Evolutionary conservation across 805 yeast species (phyloP).

Genomic region (Metschnikowia borealis): DNA sequence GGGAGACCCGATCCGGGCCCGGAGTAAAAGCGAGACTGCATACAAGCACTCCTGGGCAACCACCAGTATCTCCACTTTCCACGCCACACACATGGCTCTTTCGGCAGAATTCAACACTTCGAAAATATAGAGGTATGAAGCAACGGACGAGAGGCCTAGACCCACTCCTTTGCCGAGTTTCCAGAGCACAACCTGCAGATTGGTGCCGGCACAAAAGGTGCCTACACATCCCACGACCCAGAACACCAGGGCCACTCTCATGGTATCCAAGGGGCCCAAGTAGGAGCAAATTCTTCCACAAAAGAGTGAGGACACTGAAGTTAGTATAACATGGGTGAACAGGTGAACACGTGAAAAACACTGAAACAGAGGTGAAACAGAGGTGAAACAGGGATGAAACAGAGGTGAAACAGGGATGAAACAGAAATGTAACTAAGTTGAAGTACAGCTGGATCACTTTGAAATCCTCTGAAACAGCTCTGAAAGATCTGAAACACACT

Average conservation of each 20-base stretch:
- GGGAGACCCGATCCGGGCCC: not conserved
- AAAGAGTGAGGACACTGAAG: constrained; percentile 28
- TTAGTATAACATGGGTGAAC: constrained; percentile 8
- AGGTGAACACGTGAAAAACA: not conserved
- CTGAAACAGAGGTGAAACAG: not conserved
- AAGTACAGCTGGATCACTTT: no score
- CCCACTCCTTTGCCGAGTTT: constrained; percentile 29
- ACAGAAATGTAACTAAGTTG: no score
- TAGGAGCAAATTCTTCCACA: constrained; percentile 27
- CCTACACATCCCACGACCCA: constrained; percentile 30
- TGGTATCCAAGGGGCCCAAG: constrained; percentile 25
- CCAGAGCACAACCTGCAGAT: constrained; percentile 25
- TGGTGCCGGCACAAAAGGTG: constrained; percentile 23
- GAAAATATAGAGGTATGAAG: constrained; percentile 29
- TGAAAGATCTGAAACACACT: no score
- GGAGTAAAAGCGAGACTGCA: constrained; percentile 5
- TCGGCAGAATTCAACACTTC: constrained; percentile 24
- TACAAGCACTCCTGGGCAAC: constrained; percentile 7
- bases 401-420: no score
- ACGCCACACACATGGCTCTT: constrained; percentile 19
- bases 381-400: not conserved
- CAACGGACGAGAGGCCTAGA: constrained; percentile 29
- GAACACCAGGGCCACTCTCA: constrained; percentile 21
- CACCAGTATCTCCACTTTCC: constrained; percentile 4
- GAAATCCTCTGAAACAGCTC: no score